Conservation (phyloP, 768 basidiomycete species). For the Russula emetica region DNA sequence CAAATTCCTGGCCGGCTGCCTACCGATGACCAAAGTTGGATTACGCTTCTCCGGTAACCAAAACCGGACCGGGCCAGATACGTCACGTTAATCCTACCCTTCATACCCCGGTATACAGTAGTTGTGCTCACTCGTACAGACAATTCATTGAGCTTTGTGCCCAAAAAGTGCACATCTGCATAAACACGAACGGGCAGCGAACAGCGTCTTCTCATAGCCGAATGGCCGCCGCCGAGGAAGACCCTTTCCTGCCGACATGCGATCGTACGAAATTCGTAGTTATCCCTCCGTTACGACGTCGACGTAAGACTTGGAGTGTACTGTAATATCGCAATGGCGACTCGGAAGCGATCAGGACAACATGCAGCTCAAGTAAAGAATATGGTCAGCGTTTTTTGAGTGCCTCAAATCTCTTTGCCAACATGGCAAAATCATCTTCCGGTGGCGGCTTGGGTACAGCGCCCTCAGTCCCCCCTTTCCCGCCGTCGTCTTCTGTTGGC, state of each 20-base stretch:
- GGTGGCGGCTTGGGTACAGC: slow-evolving; percentile 36
- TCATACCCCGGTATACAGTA: background rate
- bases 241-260: background rate
- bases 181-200: background rate
- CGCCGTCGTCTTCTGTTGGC: slow-evolving; percentile 45
- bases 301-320: background rate
- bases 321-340: background rate
- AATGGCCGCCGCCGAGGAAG: background rate
- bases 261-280: background rate
- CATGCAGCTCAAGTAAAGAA: background rate
- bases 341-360: background rate
- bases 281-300: background rate
- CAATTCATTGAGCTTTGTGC: no score
- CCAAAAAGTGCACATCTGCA: background rate
- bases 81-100: no score
- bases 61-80: background rate
- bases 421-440: slow-evolving; percentile 70
- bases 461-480: slow-evolving; percentile 30
- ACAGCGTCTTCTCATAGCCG: background rate
- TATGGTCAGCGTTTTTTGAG: slow-evolving; percentile 68
- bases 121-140: no score
- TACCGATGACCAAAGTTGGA: background rate
- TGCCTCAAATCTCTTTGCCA: slow-evolving; percentile 78
- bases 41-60: background rate
- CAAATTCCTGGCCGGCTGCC: background rate